Evolutionary conservation across 371 early-diverging fungal species (phyloP), one percentile per base, ranked within the genome.

Genomic region (Polyrhizophydium stewartii): DNA sequence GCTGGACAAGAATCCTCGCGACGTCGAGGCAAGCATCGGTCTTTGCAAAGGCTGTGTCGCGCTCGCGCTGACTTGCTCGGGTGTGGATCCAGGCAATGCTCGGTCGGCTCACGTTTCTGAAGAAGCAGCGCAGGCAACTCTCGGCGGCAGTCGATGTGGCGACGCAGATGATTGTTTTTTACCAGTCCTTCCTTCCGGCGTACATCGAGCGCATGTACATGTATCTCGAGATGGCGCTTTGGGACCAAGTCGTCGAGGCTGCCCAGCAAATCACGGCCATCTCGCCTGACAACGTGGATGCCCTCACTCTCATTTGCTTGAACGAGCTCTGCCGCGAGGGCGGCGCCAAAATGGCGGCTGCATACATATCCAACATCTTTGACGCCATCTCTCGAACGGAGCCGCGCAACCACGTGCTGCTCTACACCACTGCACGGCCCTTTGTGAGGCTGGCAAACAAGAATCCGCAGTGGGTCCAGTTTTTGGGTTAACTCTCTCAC

Each of bases 201-300:
- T 69, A 70, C 56, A 70, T 77, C 37, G 78, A 77, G 53, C 56
- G 75, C 12, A 73, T 76, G 72, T 71, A 72, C 50, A 56, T 76
- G 7, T 59, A 67, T n/a, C 62, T 78, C 16, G 75, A 76, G 41
- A 60, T 75, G 57, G 64, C 56, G 21, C 61, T 66, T 1, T 81
- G 78, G 78, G 77, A 81, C 38, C 73, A 72, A 49, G 67, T 66
- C 1, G 37, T 69, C 5, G 80, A 79, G 55, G 70, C 80, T 2
- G 66, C 72, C 0, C 75, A 74, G 46, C 56, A 69, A 30, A 55
- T 79, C 25, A 31, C 59, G 12, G 64, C 55, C 0, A 24, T 65
- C 58, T 32, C 59, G n/a, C 72, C 68, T 6, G 74, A 79, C 24
- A 70, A 71, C 41, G 56, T 79, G 5, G 75, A 79, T 59, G 72